Evolutionary conservation across 2,329 filamentous ascomycete genomes (phyloP).

Genomic region (Emergomyces africanus): DNA sequence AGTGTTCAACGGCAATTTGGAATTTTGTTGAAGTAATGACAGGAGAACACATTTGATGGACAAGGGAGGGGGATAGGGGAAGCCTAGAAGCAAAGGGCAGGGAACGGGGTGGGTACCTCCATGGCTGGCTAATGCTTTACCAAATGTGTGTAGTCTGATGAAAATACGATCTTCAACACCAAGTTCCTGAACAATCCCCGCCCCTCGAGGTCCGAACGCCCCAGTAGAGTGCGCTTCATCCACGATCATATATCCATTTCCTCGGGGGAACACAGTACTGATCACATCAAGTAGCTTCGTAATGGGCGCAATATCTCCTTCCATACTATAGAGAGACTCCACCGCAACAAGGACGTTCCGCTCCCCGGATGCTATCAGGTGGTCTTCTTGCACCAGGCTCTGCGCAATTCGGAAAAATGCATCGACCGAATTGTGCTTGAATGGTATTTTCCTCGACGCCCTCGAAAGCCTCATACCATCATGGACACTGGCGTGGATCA

Average conservation of each 20-base stretch:
- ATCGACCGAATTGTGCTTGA: slow-evolving; percentile 35
- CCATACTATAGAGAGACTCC: slow-evolving; percentile 71
- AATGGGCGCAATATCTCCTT: slow-evolving; percentile 59
- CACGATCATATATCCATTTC: slow-evolving; percentile 44
- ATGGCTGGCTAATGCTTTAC: slow-evolving; percentile 46
- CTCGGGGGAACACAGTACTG: slow-evolving; percentile 40
- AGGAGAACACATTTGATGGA: background rate
- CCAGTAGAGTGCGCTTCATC: slow-evolving; percentile 46
- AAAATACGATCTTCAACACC: slow-evolving; percentile 40
- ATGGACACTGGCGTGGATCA: slow-evolving; percentile 66
- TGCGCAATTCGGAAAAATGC: slow-evolving; percentile 28
- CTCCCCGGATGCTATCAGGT: slow-evolving; percentile 23
- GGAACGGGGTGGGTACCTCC: slow-evolving; percentile 41
- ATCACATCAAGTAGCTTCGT: slow-evolving; percentile 46
- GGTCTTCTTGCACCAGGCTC: slow-evolving; percentile 19
- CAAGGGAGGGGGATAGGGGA: background rate
- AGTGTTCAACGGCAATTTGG: background rate
- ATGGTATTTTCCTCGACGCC: slow-evolving; percentile 33
- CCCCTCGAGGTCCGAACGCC: slow-evolving; percentile 36
- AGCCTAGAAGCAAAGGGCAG: background rate
- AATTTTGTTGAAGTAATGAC: background rate
- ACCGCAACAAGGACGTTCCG: slow-evolving; percentile 54
- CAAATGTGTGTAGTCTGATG: slow-evolving; percentile 39
- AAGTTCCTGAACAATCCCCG: slow-evolving; percentile 37
- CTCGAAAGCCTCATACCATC: slow-evolving; percentile 61